Evolutionary conservation across 2,329 filamentous ascomycete genomes (phyloP), one percentile per base, ranked within the genome.

Genomic region (Myriangium duriaei): DNA sequence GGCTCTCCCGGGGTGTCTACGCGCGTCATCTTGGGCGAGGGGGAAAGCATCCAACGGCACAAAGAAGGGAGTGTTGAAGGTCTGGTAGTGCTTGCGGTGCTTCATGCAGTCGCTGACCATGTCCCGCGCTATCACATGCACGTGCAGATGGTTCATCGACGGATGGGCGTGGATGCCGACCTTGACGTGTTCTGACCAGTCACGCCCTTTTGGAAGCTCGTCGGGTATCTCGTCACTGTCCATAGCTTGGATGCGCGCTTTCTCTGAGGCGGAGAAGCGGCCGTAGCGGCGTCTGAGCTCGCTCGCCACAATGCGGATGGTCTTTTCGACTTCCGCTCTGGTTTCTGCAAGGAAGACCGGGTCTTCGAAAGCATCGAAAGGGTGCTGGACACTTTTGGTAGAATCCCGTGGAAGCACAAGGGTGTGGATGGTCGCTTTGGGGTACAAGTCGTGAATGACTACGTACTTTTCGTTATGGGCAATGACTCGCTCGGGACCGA

Each of bases 1-100:
- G 39, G 69, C 62, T 41, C 58, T 60, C 0, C 62, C 65, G 1
- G 74, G 69, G 40, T 74, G 54, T 45, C 78, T 67, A 42, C 84
- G 63, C 32, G 61, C 57, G 55, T 92, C 84, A 39, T 78, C 72
- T 16, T 63, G 45, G 0, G 68, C 65, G 18, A 96, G 61, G 4
- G 91, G 88, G 34, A 95, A 88, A 42, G 87, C 81, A 14, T 76
- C 76, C 16, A 96, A 52, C 11, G 71, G 67, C 10, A 96, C 72
- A 14, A 98, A 73, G 56, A 96, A 98, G 3, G 73, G 72, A 37
- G 87, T 92, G 19, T 74, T 76, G 60, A 96, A 96, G 46, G 81
- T 91, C 53, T 91, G 84, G 61, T 95, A 96, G 61, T 96, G 91
- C 56, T 86, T 88, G 46, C 76, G 70, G 54, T 88, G 77, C 61